These are phyloP conservation scores for Striga asiatica DNA, from an alignment of 257 asterid genomes.

Conservation along the genomic window DNA sequence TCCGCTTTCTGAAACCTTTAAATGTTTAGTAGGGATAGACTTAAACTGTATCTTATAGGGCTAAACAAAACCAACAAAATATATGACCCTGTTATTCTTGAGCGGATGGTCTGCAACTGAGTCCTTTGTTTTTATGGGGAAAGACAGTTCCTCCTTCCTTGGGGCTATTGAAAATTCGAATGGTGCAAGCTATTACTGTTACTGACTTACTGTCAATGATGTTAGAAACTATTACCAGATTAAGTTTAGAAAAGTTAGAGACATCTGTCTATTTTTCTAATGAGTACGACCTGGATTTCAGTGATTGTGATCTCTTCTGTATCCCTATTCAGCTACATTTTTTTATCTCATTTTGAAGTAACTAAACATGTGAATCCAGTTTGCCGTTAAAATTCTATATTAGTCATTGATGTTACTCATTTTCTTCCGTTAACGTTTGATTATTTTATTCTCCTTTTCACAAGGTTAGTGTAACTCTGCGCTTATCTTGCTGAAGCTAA, in stretches of 20 bases:
- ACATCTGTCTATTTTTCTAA: background rate
- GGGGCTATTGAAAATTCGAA: no score
- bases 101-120: background rate
- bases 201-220: background rate
- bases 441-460: background rate
- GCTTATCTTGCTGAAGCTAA: no score
- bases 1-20: background rate
- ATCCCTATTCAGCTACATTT: background rate
- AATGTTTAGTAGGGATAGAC: background rate
- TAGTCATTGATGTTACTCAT: background rate
- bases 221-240: slow-evolving; percentile 3
- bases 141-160: background rate
- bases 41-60: background rate
- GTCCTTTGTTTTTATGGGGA: background rate
- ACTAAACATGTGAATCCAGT: background rate
- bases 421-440: background rate
- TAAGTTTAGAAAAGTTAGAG: background rate
- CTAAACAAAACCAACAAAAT: background rate
- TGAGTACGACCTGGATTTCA: background rate
- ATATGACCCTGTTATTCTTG: background rate
- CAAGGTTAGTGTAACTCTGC: background rate
- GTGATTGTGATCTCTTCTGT: background rate
- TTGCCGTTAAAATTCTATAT: background rate
- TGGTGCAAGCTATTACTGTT: no score
- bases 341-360: background rate